These are phyloP conservation scores for Phytophthora brassicae DNA, from an alignment of 352 stramenopile species.

Conservation along the genomic window DNA sequence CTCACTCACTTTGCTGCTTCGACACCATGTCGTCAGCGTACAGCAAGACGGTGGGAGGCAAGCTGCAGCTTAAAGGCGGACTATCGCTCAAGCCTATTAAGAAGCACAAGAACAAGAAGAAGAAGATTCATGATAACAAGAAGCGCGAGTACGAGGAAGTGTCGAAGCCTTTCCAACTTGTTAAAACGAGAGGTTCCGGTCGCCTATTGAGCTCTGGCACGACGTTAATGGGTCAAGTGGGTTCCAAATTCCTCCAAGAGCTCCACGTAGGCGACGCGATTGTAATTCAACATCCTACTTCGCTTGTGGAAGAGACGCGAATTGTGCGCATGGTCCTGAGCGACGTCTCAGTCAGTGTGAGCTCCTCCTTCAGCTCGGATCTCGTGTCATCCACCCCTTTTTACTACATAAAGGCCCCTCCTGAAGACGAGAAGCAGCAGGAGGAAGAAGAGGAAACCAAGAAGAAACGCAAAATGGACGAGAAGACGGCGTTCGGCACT, in stretches of 20 bases:
- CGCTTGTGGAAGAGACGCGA: slow-evolving; percentile 82
- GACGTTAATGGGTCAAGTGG: slow-evolving; percentile 83
- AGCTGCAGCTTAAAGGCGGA: slow-evolving; percentile 81
- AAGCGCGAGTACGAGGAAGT: slow-evolving; percentile 14
- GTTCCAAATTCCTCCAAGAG: slow-evolving; percentile 84
- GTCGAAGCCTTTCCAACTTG: slow-evolving; percentile 58
- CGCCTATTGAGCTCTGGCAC: slow-evolving; percentile 87
- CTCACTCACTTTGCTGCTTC: no score
- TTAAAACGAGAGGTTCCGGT: slow-evolving; percentile 74
- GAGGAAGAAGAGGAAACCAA: slow-evolving; percentile 45
- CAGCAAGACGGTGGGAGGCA: slow-evolving; percentile 71
- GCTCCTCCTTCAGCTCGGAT: slow-evolving; percentile 87
- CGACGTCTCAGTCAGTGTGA: slow-evolving; percentile 84
- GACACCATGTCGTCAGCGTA: slow-evolving; percentile 41
- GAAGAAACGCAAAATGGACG: slow-evolving; percentile 55
- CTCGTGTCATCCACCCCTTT: slow-evolving; percentile 89
- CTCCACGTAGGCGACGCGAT: slow-evolving; percentile 82
- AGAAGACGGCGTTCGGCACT: slow-evolving; percentile 80
- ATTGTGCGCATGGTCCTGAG: slow-evolving; percentile 91
- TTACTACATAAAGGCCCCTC: slow-evolving; percentile 86
- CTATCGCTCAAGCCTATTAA: slow-evolving; percentile 67
- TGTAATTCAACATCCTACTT: slow-evolving; percentile 88
- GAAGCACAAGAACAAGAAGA: slow-evolving; percentile 61
- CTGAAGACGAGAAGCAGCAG: slow-evolving; percentile 50
- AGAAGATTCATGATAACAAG: slow-evolving; percentile 28